Evolutionary conservation across 768 basidiomycete species (phyloP).

Genomic region (Suillus sp.): DNA sequence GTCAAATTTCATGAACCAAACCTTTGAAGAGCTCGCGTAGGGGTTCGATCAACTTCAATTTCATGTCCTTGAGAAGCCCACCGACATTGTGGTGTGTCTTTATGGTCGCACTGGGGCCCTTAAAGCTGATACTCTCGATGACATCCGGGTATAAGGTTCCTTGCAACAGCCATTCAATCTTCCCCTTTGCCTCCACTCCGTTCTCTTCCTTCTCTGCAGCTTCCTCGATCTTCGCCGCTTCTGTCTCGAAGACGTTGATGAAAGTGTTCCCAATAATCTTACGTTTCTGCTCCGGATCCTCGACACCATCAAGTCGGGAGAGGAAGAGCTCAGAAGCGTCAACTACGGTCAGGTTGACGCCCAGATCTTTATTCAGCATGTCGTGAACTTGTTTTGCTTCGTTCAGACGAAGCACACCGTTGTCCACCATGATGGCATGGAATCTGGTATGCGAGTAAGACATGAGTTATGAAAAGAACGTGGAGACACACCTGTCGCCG

Average conservation of each 20-base stretch:
- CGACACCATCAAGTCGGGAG: conserved; percentile 81
- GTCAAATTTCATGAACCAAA: conserved; percentile 33
- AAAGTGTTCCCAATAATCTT: conserved; percentile 99
- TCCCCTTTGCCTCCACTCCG: conserved; percentile 77
- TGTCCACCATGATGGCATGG: conserved; percentile 99
- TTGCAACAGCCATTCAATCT: conserved; percentile 96
- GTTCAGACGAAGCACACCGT: conserved; percentile 91
- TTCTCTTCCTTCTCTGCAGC: conserved; percentile 74
- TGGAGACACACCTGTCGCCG: conserved; percentile 74
- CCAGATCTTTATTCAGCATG: conserved; percentile 92
- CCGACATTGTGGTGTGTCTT: conserved; percentile 99
- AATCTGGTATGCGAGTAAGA: conserved; percentile 55
- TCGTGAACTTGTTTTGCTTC: conserved; percentile 89
- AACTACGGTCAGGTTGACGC: conserved; percentile 94
- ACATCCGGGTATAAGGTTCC: conserved; percentile 99
- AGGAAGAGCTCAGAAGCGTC: conserved; percentile 96
- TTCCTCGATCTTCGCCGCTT: conserved; percentile 87
- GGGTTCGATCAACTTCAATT: conserved; percentile 97
- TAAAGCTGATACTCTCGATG: conserved; percentile 99
- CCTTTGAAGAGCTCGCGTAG: conserved; percentile 98
- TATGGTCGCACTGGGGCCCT: conserved; percentile 98
- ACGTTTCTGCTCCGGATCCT: conserved; percentile 96
- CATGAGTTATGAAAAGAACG: conserved; percentile 1
- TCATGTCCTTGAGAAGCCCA: conserved; percentile 95
- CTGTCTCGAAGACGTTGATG: conserved; percentile 95